Percentiles rank a stretch among this genome's conserved stretches.
These are phyloP conservation scores for Pouteria glomerata DNA, from an alignment of 148 eudicot species.

Conservation along the genomic window DNA sequence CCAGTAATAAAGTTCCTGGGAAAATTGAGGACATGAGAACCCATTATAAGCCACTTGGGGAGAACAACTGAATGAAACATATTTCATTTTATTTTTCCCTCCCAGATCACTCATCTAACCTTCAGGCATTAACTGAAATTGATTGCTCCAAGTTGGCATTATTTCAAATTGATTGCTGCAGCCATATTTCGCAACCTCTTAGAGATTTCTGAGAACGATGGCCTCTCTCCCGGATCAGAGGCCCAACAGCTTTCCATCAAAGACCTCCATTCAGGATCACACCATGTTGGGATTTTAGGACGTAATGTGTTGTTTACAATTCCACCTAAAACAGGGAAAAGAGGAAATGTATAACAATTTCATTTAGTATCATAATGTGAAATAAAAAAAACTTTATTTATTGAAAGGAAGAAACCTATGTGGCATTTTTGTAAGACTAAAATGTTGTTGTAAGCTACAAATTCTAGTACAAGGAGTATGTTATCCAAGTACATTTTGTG, in stretches of 20 bases:
- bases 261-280: conserved; percentile 96
- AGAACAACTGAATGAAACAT: conserved; percentile 13
- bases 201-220: conserved; percentile 85
- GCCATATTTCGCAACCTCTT: conserved; percentile 95
- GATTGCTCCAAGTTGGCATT: conserved; percentile 13
- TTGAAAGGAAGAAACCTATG: background rate
- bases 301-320: conserved; percentile 86
- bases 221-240: conserved; percentile 67
- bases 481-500: too few species aligned
- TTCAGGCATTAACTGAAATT: conserved; percentile 13
- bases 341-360: background rate
- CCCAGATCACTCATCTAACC: conserved; percentile 12
- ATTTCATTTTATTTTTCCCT: conserved; percentile 20
- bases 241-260: conserved; percentile 97
- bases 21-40: conserved; percentile 2
- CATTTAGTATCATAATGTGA: too few species aligned
- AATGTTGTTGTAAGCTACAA: background rate
- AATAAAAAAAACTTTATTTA: too few species aligned
- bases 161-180: conserved; percentile 90
- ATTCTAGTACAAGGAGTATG: too few species aligned
- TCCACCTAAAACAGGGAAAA: conserved; percentile 52
- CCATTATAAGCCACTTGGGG: conserved; percentile 9
- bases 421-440: background rate
- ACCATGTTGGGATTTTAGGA: conserved; percentile 93
- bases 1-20: background rate